Base-by-base conservation (phyloP, 2,329 filamentous ascomycete species). In the Paracoccidioides lutzii region DNA sequence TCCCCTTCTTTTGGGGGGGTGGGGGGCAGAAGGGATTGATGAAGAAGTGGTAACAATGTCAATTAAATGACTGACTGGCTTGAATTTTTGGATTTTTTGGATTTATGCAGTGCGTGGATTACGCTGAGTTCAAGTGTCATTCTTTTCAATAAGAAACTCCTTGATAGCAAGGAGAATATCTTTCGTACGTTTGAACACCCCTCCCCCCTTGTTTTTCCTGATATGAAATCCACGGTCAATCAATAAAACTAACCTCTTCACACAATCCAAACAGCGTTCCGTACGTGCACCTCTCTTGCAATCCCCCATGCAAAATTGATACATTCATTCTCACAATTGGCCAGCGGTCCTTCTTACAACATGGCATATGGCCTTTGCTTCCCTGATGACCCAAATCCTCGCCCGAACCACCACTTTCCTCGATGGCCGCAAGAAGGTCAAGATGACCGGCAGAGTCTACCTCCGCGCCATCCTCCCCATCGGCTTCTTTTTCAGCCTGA, bases 111-210 rank as follows among this genome's bases (percentile, higher is more conserved):
- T 65, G 78, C 84, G 64, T 98, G 93, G 93, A 97, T 98, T 69
- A 77, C 84, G 58, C 79, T 96, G 71, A 95, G 88, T 67, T 95
- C 90, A 45, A 88, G 86, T 65, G 90, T 97, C 69, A 98, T 98
- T 71, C 79, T 98, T 59, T 97, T 96, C 85, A 97, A 98, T 84
- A 98, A 98, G 82, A 95, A 88, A 83, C 89, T 98, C 66, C 81
- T 97, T 60, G 84, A 91, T 66, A 90, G 85, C 42, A 80, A 85
- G 60, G 80, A 88, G 54, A 58, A 57, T 33, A 59, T 54, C 60
- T 96, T 96, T 78, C 81, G 85, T 88, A 79, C 78, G 84, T 67
- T 45, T 48, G 8, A 30, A 41, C 43, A 15, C 40, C 51, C 9
- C 38, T 10, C 7, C 15, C 33, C 33, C 15, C 40, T 42, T 42